These are phyloP conservation scores for Ogataea siamensis DNA, from an alignment of 805 yeast species.

Conservation along the genomic window DNA sequence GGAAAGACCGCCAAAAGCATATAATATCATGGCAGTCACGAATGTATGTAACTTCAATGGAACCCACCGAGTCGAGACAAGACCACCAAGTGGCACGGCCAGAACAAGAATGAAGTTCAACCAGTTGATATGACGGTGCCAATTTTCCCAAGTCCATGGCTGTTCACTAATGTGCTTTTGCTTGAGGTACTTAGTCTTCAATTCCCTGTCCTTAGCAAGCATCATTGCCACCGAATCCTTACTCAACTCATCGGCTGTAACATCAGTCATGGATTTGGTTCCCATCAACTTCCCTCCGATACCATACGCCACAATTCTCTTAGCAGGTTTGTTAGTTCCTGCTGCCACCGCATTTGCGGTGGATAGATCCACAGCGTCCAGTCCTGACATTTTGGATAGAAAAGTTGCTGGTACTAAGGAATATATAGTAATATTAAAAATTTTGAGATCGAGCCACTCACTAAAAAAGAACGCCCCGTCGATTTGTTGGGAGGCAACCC, in stretches of 20 bases:
- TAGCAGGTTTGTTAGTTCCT: conserved; percentile 68
- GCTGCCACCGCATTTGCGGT: conserved; percentile 78
- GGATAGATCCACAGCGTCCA: conserved; percentile 54
- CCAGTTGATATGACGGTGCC: conserved; percentile 80
- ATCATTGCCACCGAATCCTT: conserved; percentile 49
- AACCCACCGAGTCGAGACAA: conserved; percentile 41
- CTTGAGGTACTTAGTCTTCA: conserved; percentile 40
- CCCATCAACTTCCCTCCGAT: conserved; percentile 79
- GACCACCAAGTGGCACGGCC: conserved; percentile 56
- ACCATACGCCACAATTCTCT: conserved; percentile 76
- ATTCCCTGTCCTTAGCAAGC: conserved; percentile 43
- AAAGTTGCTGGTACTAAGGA: not conserved
- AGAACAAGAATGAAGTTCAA: conserved; percentile 65
- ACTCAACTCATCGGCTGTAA: conserved; percentile 63
- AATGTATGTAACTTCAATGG: conserved; percentile 51
- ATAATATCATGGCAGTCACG: conserved; percentile 48
- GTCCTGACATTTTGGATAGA: conserved; percentile 18
- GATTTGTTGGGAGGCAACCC: conserved; percentile 17
- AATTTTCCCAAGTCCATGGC: conserved; percentile 72
- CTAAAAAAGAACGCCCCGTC: conserved; percentile 2
- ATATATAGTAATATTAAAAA: conserved; percentile 9
- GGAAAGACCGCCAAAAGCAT: conserved; percentile 63
- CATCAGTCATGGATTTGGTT: conserved; percentile 65
- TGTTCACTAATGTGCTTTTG: conserved; percentile 67
- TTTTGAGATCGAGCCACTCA: conserved; percentile 10